These are phyloP conservation scores for Murraya paniculata DNA, from an alignment of 345 rosid genomes.

Conservation along the genomic window DNA sequence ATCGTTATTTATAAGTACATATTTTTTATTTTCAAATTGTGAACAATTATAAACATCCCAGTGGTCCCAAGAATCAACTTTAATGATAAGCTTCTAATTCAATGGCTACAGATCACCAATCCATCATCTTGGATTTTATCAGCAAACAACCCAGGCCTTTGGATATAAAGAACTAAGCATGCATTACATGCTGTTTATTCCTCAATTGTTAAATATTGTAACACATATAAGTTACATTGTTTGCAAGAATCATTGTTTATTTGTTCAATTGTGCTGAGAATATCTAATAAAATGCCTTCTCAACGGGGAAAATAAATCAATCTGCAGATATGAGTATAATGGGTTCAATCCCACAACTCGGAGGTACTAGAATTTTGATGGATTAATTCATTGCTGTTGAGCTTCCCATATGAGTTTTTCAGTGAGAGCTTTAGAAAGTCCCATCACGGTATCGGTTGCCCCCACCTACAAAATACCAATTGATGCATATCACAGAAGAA, in stretches of 20 bases:
- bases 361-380: neutral
- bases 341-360: neutral
- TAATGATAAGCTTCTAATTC: neutral
- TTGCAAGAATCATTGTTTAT: neutral
- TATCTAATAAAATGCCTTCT: neutral
- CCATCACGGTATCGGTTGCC: slow-evolving; percentile 74
- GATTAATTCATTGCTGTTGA: slow-evolving; percentile 17
- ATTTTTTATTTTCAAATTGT: no score
- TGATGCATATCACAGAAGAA: neutral
- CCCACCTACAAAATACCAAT: slow-evolving; percentile 57
- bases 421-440: slow-evolving; percentile 81
- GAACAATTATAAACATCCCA: no score
- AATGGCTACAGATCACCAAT: neutral
- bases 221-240: no score
- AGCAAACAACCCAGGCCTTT: neutral
- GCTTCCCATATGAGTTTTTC: slow-evolving; percentile 65
- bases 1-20: no score
- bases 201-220: neutral
- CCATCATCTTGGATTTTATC: neutral
- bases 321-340: neutral
- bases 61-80: no score
- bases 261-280: neutral
- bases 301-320: neutral
- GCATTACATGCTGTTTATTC: neutral
- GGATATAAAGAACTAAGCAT: neutral